Percentiles rank a stretch among this genome's conserved stretches.
Conservation (phyloP, 73 alveolate genomes). For the Tetrahymena thermophila region DNA sequence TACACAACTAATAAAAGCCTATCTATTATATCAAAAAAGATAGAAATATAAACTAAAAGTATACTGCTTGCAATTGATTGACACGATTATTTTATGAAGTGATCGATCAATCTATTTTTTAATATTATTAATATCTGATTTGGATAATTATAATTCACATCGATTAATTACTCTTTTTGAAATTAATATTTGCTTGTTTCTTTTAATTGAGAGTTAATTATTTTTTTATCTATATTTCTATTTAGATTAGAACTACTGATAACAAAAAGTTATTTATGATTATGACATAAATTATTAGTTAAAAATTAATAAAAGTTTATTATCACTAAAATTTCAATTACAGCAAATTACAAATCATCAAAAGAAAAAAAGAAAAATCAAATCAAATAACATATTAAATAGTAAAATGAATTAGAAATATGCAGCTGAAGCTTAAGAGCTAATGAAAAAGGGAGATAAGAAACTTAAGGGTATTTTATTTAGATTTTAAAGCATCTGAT, state of each 20-base stretch:
- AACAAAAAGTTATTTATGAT: not conserved
- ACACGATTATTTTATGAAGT: not conserved
- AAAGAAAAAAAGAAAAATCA: too few relatives aligned
- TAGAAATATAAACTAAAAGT: not conserved
- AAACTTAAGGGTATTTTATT: conserved; percentile 14
- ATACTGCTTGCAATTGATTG: not conserved
- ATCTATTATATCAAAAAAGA: not conserved
- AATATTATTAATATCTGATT: not conserved
- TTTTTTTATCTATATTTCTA: not conserved
- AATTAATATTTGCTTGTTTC: too few relatives aligned
- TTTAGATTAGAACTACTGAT: not conserved
- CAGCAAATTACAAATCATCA: not conserved
- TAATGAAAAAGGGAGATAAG: conserved; percentile 44
- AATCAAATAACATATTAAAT: not conserved
- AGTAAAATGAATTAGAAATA: conserved; percentile 19
- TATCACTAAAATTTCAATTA: not conserved
- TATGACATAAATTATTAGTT: not conserved
- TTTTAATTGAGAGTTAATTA: not conserved
- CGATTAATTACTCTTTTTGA: not conserved
- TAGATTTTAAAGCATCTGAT: not conserved
- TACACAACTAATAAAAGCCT: not conserved
- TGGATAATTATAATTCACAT: not conserved
- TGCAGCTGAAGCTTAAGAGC: conserved; percentile 30
- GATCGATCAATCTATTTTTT: not conserved
- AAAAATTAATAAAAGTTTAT: not conserved